These are phyloP conservation scores for Tolypocladium sp. DNA, from an alignment of 2,329 filamentous ascomycete genomes.

Conservation along the genomic window DNA sequence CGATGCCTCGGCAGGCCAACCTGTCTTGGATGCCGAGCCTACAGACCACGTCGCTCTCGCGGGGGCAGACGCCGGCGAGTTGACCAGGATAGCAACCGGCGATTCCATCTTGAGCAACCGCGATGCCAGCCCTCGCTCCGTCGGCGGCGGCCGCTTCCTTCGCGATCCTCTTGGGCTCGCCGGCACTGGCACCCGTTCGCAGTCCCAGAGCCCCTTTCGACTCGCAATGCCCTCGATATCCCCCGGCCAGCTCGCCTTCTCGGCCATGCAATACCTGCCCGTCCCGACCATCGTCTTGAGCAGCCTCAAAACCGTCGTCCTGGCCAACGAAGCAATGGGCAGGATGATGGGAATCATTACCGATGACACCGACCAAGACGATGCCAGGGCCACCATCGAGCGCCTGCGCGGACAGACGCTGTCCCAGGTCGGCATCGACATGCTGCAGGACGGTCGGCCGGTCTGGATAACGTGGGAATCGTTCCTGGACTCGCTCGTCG, in stretches of 20 bases:
- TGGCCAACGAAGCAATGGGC: slow-evolving; percentile 71
- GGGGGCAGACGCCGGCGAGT: slow-evolving; percentile 1
- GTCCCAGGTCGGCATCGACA: slow-evolving; percentile 62
- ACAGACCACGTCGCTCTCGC: neutral
- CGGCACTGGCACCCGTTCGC: slow-evolving; percentile 16
- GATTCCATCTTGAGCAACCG: slow-evolving; percentile 1
- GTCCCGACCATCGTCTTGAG: slow-evolving; percentile 63
- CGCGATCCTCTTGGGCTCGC: slow-evolving; percentile 16
- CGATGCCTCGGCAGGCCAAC: slow-evolving; percentile 7
- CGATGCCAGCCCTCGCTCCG: slow-evolving; percentile 15
- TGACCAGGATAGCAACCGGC: neutral
- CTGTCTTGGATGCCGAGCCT: neutral
- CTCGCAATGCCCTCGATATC: slow-evolving; percentile 37
- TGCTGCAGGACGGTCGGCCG: slow-evolving; percentile 57
- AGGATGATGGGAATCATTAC: slow-evolving; percentile 52
- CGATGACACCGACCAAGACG: slow-evolving; percentile 29
- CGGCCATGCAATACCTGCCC: slow-evolving; percentile 65
- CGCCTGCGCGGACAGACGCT: slow-evolving; percentile 56
- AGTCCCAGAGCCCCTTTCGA: slow-evolving; percentile 27
- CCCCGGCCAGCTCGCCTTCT: slow-evolving; percentile 50
- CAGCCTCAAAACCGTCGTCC: slow-evolving; percentile 56
- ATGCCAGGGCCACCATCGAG: slow-evolving; percentile 41
- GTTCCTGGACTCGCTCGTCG: slow-evolving; percentile 45
- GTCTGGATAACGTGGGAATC: slow-evolving; percentile 51
- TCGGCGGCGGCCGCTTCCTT: slow-evolving; percentile 23